Percentiles rank a stretch among this genome's conserved stretches.
Conservation (phyloP, 257 asterid species). For the Solanum dulcamara region DNA sequence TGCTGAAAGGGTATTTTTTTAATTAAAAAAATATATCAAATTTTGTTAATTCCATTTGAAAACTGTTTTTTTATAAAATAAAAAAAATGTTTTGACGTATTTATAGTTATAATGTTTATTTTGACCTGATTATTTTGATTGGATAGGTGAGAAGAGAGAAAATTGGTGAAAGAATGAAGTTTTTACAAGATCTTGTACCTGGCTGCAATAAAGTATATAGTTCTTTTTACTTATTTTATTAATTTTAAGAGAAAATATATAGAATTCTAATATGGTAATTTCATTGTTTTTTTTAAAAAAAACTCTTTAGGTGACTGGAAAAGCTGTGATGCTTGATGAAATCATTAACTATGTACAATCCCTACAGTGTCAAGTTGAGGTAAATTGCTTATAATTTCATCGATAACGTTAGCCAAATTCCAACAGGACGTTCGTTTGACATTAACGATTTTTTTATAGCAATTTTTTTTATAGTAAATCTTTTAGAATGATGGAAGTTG, state of each 20-base stretch:
- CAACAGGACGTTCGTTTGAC: neutral
- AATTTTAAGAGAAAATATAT: neutral
- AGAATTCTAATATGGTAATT: neutral
- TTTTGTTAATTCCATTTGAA: neutral
- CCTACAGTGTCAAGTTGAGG: slow-evolving; percentile 84
- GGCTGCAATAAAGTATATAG: slow-evolving; percentile 78
- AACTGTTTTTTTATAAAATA: neutral
- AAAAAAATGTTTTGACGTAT: neutral
- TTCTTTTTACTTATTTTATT: neutral
- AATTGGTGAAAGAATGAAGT: slow-evolving; percentile 87
- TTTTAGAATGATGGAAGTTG: neutral
- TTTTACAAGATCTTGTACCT: slow-evolving; percentile 83
- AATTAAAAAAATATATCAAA: neutral
- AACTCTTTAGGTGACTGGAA: slow-evolving; percentile 63
- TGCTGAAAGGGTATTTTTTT: slow-evolving; percentile 66
- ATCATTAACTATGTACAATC: slow-evolving; percentile 85
- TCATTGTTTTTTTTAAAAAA: neutral
- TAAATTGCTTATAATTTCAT: slow-evolving; percentile 6
- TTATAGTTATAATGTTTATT: neutral
- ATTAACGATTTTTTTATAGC: neutral
- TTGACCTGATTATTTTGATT: neutral
- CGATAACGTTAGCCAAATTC: no score
- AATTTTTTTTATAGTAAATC: neutral
- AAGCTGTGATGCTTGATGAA: slow-evolving; percentile 97
- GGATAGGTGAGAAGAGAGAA: slow-evolving; percentile 80